Conservation (phyloP, 768 basidiomycete genomes). For the Panaeolus papilionaceus region DNA sequence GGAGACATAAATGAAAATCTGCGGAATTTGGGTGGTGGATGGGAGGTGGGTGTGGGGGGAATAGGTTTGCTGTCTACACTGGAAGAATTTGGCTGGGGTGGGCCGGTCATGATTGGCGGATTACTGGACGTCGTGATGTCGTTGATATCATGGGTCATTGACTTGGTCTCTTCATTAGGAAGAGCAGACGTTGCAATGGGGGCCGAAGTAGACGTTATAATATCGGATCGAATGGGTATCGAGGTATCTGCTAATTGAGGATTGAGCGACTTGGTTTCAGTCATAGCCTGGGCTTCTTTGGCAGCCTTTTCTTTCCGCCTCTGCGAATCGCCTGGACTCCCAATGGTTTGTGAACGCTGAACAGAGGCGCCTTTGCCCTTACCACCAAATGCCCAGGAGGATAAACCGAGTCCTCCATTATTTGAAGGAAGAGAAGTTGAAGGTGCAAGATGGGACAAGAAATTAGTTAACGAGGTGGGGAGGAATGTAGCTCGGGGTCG, state of each 20-base stretch:
- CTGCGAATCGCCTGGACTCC: slow-evolving; percentile 28
- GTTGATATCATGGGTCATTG: not conserved
- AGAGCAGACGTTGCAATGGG: not conserved
- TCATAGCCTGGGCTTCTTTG: not conserved
- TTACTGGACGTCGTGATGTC: not conserved
- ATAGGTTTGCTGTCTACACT: not conserved
- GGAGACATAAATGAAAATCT: slow-evolving; percentile 45
- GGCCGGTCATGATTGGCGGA: not conserved
- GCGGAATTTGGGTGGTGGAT: slow-evolving; percentile 25
- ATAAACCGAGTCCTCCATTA: slow-evolving; percentile 1
- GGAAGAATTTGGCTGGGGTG: not conserved
- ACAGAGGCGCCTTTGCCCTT: not conserved
- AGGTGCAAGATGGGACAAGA: slow-evolving; percentile 7
- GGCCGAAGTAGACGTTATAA: not conserved
- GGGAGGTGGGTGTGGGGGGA: not conserved
- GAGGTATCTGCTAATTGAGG: not conserved
- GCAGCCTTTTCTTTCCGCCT: slow-evolving; percentile 5
- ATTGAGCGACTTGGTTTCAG: not conserved
- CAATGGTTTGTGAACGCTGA: slow-evolving; percentile 30
- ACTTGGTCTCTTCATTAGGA: not conserved
- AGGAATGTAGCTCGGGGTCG: not conserved
- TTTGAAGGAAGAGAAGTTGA: slow-evolving; percentile 1
- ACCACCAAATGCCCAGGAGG: slow-evolving; percentile 2
- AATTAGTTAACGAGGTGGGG: not conserved
- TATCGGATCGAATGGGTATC: not conserved